These are phyloP conservation scores for Effrenium voratum DNA, from an alignment of 73 alveolate genomes.

Conservation along the genomic window DNA sequence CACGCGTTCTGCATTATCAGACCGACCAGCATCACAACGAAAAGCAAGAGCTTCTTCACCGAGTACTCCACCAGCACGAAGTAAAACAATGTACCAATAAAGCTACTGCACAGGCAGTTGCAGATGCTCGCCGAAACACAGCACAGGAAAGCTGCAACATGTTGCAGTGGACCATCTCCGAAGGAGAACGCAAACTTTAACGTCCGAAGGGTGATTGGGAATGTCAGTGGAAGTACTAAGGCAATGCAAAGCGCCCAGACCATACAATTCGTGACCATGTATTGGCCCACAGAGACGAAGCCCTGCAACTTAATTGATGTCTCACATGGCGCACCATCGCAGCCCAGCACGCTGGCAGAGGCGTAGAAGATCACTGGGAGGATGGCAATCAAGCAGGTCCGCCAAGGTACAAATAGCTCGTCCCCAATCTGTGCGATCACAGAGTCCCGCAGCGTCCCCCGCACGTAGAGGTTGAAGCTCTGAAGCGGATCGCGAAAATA, in stretches of 20 bases:
- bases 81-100: background rate
- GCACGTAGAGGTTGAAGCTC: constrained; percentile 30
- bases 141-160: constrained; percentile 1
- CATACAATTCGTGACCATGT: background rate
- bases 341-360: constrained; percentile 46
- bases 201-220: constrained; percentile 10
- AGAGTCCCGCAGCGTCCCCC: constrained; percentile 16
- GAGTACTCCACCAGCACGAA: too few species aligned
- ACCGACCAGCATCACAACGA: too few species aligned
- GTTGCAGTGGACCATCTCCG: constrained; percentile 28
- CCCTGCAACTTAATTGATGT: background rate
- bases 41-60: too few species aligned
- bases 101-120: constrained; percentile 13
- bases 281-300: background rate
- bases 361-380: constrained; percentile 32
- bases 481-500: background rate
- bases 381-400: background rate
- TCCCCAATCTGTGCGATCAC: constrained; percentile 16
- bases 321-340: constrained; percentile 37
- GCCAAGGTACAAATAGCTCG: constrained; percentile 34
- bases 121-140: background rate
- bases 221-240: constrained; percentile 24
- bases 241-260: background rate
- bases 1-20: too few species aligned
- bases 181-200: background rate